A percentile compares a stretch with the other conserved stretches of the same genome.
Conservation (phyloP, 225 moss, liverwort and hornwort genomes). For the Sphagnum contortum region DNA sequence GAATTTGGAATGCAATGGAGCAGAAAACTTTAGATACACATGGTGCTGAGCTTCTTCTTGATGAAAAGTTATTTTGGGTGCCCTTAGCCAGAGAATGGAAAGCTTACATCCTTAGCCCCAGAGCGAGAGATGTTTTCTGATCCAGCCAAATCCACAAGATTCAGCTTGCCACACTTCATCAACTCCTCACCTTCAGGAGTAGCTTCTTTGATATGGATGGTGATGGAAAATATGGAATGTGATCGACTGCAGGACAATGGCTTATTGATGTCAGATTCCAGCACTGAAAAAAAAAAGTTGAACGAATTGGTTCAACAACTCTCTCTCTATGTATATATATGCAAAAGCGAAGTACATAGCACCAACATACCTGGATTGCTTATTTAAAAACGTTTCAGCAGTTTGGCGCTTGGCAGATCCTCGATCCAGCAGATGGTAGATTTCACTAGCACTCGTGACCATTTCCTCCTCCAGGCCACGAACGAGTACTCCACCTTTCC, state of each 20-base stretch:
- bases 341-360: no score
- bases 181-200: constrained; percentile 97
- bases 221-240: constrained; percentile 87
- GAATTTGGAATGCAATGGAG: no score
- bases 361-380: constrained; percentile 66
- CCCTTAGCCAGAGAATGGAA: background rate
- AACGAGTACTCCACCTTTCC: constrained; percentile 94
- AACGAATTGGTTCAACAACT: no score
- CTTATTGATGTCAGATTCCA: no score
- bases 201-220: constrained; percentile 92
- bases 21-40: no score
- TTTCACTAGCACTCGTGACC: constrained; percentile 85
- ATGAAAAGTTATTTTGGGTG: no score
- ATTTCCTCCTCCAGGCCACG: constrained; percentile 97
- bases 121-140: constrained; percentile 98
- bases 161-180: constrained; percentile 92
- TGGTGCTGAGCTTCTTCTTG: background rate
- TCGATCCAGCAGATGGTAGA: constrained; percentile 78
- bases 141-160: constrained; percentile 92
- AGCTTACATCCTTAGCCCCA: constrained; percentile 73
- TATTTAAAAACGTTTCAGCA: constrained; percentile 84
- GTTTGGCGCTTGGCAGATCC: constrained; percentile 94
- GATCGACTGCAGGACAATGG: constrained; percentile 56
- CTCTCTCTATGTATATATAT: no score
- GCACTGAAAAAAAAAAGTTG: no score